Conservation (phyloP, 2,329 filamentous ascomycete species). For the Hymenoscyphus fraxineus region DNA sequence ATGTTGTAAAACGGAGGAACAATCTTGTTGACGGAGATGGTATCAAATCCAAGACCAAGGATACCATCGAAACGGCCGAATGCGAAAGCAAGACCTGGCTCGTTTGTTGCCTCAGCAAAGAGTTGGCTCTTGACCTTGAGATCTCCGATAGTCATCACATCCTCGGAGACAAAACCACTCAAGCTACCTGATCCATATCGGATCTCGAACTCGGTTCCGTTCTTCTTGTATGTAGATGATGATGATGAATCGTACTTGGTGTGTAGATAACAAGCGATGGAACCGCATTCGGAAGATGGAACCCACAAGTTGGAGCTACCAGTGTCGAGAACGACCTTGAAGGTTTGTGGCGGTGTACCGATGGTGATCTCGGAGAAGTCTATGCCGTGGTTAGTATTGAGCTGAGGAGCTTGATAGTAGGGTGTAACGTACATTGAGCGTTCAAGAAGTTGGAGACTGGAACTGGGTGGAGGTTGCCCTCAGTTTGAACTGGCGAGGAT, state of each 20-base stretch:
- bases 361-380: conserved; percentile 97
- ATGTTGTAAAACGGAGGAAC: conserved; percentile 96
- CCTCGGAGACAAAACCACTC: conserved; percentile 89
- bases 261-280: conserved; percentile 98
- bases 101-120: conserved; percentile 92
- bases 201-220: conserved; percentile 89
- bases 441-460: conserved; percentile 98
- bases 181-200: conserved; percentile 92
- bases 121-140: conserved; percentile 83
- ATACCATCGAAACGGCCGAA: conserved; percentile 98
- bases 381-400: conserved; percentile 37
- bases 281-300: conserved; percentile 82
- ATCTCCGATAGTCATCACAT: conserved; percentile 83
- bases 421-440: conserved; percentile 75
- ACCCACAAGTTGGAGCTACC: conserved; percentile 99
- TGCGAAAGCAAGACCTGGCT: conserved; percentile 95
- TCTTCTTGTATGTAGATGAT: conserved; percentile 90
- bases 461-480: conserved; percentile 69
- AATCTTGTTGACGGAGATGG: conserved; percentile 94
- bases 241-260: conserved; percentile 89
- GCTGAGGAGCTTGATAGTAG: neutral
- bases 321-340: conserved; percentile 98
- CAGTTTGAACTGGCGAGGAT: conserved; percentile 61
- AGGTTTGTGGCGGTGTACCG: conserved; percentile 85
- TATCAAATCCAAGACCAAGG: conserved; percentile 88